Percentiles rank a stretch among this genome's conserved stretches.
phyloP scores from a whole-genome alignment of 2,329 filamentous ascomycete genomes.

The Ascochyta fabae region DNA sequence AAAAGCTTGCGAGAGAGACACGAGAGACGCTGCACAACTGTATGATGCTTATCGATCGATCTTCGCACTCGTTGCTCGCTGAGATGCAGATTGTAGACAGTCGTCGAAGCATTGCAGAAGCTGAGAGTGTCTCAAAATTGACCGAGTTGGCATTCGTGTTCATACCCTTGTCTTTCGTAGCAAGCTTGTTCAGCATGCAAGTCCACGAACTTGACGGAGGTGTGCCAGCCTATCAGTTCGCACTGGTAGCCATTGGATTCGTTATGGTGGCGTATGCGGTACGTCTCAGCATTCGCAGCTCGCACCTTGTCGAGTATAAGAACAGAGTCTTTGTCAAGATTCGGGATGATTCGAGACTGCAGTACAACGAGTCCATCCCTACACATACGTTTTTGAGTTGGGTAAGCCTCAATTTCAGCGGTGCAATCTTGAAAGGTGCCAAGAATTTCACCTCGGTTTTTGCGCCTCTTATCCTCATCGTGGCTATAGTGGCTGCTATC shows the following conservation, averaged over 20 bases:
- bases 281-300: background rate
- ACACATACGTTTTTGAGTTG: background rate
- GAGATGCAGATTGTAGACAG: conserved; percentile 44
- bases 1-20: background rate
- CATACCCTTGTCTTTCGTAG: conserved; percentile 39
- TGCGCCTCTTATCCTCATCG: background rate
- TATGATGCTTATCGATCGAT: conserved; percentile 25
- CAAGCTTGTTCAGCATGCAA: conserved; percentile 40
- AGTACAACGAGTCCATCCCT: background rate
- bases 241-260: background rate
- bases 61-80: conserved; percentile 43
- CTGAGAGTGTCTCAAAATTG: conserved; percentile 38
- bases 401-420: background rate
- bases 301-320: background rate
- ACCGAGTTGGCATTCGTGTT: conserved; percentile 45
- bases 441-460: background rate
- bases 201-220: conserved; percentile 29
- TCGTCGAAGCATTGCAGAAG: conserved; percentile 37
- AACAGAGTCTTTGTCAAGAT: background rate
- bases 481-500: background rate
- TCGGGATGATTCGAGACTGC: background rate
- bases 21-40: background rate
- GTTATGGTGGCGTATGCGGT: background rate
- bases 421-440: background rate
- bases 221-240: conserved; percentile 20